Conservation (phyloP, 2,329 filamentous ascomycete species). For the Colletotrichum orbiculare region DNA sequence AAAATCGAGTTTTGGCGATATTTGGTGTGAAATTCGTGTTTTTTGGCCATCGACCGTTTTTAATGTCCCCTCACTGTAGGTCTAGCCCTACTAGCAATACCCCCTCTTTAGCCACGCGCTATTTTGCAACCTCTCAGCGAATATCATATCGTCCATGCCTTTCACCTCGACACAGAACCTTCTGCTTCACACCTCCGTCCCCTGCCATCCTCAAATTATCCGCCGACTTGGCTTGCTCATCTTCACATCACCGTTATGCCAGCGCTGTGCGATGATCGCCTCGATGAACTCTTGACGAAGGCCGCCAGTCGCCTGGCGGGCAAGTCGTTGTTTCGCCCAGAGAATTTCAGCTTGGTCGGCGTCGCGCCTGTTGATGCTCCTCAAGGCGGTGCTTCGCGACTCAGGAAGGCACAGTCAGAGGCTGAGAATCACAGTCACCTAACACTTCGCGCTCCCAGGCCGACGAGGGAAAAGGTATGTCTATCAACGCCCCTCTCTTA, state of each 20-base stretch:
- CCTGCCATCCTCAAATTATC: not conserved
- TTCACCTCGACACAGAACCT: no score
- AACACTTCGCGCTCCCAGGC: constrained; percentile 33
- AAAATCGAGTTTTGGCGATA: no score
- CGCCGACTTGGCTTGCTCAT: constrained; percentile 1
- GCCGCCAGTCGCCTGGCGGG: constrained; percentile 35
- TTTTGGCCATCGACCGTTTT: no score
- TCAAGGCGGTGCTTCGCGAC: not conserved
- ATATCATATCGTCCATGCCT: no score
- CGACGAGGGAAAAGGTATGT: constrained; percentile 28
- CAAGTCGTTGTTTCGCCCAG: constrained; percentile 19
- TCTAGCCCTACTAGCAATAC: no score
- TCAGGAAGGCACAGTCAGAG: constrained; percentile 9
- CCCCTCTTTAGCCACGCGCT: no score
- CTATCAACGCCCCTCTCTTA: not conserved
- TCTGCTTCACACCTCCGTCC: no score
- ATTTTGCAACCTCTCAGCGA: no score
- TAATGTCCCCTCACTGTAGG: no score
- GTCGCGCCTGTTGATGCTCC: constrained; percentile 14
- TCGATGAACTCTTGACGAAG: constrained; percentile 35
- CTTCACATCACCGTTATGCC: constrained; percentile 36
- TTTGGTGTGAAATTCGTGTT: no score
- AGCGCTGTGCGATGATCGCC: constrained; percentile 35
- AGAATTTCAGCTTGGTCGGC: constrained; percentile 29
- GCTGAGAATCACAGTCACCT: constrained; percentile 23